These are phyloP conservation scores for Sarocladium brachiariae DNA, from an alignment of 2,329 filamentous ascomycete genomes.

Conservation along the genomic window DNA sequence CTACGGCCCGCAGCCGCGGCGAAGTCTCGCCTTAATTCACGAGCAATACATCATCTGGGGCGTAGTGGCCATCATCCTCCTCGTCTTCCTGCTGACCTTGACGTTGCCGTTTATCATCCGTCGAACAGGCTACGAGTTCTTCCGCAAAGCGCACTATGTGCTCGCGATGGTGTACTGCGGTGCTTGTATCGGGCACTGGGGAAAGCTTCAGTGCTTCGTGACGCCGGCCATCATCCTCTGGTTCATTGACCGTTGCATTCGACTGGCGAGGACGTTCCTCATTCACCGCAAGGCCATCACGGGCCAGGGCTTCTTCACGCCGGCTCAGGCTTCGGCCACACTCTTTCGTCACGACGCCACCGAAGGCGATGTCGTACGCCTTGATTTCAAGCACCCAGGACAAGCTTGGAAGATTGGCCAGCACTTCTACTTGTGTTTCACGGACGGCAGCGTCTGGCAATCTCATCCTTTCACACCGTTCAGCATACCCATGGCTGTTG, in stretches of 20 bases:
- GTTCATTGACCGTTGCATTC: slow-evolving; percentile 48
- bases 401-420: slow-evolving; percentile 59
- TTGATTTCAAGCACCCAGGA: slow-evolving; percentile 59
- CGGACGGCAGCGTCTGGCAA: slow-evolving; percentile 62
- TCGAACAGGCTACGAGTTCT: slow-evolving; percentile 68
- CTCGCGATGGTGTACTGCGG: slow-evolving; percentile 48
- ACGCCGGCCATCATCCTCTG: slow-evolving; percentile 53
- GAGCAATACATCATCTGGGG: slow-evolving; percentile 70
- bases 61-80: slow-evolving; percentile 57
- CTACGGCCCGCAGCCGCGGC: slow-evolving; percentile 64
- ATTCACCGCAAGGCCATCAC: slow-evolving; percentile 23
- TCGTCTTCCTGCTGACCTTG: slow-evolving; percentile 54
- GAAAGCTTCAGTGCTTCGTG: slow-evolving; percentile 54
- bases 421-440: slow-evolving; percentile 66
- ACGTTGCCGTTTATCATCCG: slow-evolving; percentile 52
- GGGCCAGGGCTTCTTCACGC: slow-evolving; percentile 11
- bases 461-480: slow-evolving; percentile 65
- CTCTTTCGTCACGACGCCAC: slow-evolving; percentile 46
- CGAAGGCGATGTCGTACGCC: slow-evolving; percentile 55
- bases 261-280: slow-evolving; percentile 45
- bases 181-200: slow-evolving; percentile 64
- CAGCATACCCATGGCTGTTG: slow-evolving; percentile 38
- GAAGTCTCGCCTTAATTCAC: slow-evolving; percentile 48
- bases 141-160: slow-evolving; percentile 58
- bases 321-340: slow-evolving; percentile 24